Conservation (phyloP, 345 rosid species). For the Moricandia moricandioides region DNA sequence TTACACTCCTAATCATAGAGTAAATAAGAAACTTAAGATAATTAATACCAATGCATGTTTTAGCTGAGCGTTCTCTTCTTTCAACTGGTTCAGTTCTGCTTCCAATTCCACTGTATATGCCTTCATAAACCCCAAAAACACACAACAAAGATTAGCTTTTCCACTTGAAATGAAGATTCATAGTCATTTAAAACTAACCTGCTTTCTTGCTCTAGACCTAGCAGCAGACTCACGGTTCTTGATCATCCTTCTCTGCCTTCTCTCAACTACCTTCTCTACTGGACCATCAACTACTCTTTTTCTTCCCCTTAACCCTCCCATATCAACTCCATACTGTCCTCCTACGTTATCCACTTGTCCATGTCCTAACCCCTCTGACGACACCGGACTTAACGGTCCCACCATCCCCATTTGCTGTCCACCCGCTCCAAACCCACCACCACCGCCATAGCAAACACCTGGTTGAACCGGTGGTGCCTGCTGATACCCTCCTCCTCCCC, state of each 20-base stretch:
- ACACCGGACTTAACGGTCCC: slow-evolving; percentile 55
- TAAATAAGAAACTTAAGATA: neutral
- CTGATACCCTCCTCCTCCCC: slow-evolving; percentile 2
- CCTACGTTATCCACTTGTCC: slow-evolving; percentile 46
- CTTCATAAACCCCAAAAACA: slow-evolving; percentile 34
- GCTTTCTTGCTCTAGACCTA: slow-evolving; percentile 90
- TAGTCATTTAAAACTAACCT: slow-evolving; percentile 39
- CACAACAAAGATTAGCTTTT: neutral
- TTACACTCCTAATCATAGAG: neutral
- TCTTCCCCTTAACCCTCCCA: slow-evolving; percentile 55
- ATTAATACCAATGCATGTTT: slow-evolving; percentile 64
- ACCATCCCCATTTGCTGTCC: slow-evolving; percentile 47
- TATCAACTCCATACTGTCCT: slow-evolving; percentile 56
- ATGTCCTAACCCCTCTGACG: slow-evolving; percentile 51
- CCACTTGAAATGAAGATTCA: neutral
- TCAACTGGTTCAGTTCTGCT: slow-evolving; percentile 77
- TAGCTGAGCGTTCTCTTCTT: slow-evolving; percentile 73
- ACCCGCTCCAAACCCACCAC: slow-evolving; percentile 44
- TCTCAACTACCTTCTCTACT: slow-evolving; percentile 79
- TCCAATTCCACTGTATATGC: slow-evolving; percentile 89
- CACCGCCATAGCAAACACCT: slow-evolving; percentile 46
- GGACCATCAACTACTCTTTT: slow-evolving; percentile 72
- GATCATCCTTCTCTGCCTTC: slow-evolving; percentile 92
- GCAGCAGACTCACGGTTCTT: slow-evolving; percentile 96
- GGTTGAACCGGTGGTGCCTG: slow-evolving; percentile 29